These are phyloP conservation scores for Populus tomentosa DNA, from an alignment of 441 rosid genomes.

Conservation along the genomic window DNA sequence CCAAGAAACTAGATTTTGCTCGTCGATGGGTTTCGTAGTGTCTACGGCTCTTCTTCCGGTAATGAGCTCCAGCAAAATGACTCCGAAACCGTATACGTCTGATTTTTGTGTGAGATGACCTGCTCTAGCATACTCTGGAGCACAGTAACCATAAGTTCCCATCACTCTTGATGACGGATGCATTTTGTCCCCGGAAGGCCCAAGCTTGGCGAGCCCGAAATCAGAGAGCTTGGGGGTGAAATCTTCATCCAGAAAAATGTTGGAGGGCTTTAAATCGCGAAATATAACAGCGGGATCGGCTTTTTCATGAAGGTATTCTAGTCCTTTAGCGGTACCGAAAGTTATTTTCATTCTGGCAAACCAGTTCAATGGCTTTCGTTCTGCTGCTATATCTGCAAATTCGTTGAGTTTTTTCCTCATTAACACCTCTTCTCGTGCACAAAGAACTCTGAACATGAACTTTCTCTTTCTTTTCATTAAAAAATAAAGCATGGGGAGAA, in stretches of 20 bases:
- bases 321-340: slow-evolving; percentile 68
- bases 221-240: slow-evolving; percentile 59
- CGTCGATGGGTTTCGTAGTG: slow-evolving; percentile 61
- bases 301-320: slow-evolving; percentile 69
- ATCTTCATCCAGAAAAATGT: slow-evolving; percentile 58
- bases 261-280: slow-evolving; percentile 70
- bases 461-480: no score
- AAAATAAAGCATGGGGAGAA: no score
- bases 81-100: slow-evolving; percentile 88
- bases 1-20: slow-evolving; percentile 93
- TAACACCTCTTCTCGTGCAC: neutral
- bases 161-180: slow-evolving; percentile 47
- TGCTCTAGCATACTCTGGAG: slow-evolving; percentile 75
- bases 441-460: no score
- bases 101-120: slow-evolving; percentile 61
- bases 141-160: slow-evolving; percentile 91
- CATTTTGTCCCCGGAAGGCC: slow-evolving; percentile 46
- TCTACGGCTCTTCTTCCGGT: slow-evolving; percentile 79
- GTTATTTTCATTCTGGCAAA: slow-evolving; percentile 62
- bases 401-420: no score
- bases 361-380: slow-evolving; percentile 55
- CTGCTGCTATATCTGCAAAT: slow-evolving; percentile 32
- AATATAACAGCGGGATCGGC: slow-evolving; percentile 64
- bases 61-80: slow-evolving; percentile 76
- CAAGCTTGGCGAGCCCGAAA: slow-evolving; percentile 56